Conservation (phyloP, 1,284 basidiomycete species). For the Ustilago bromivora region DNA sequence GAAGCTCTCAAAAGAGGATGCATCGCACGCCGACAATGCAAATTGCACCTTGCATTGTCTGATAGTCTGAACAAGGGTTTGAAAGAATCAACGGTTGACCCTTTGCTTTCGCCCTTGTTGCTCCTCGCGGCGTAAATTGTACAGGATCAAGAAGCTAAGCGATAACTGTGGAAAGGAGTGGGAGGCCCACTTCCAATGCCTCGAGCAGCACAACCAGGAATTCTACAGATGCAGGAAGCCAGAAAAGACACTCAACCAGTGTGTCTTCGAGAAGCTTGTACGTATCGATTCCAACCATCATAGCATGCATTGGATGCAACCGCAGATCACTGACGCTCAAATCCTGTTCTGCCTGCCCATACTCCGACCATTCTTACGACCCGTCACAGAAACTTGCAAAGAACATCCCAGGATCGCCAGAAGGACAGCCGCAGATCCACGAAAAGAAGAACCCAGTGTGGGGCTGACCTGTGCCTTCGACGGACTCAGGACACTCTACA, state of each 20-base stretch:
- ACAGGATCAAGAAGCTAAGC: constrained; percentile 89
- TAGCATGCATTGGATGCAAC: background rate
- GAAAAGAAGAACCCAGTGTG: constrained; percentile 87
- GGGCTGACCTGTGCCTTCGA: constrained; percentile 20
- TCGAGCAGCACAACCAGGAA: constrained; percentile 97
- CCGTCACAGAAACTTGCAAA: constrained; percentile 85
- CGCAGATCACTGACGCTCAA: background rate
- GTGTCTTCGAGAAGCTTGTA: constrained; percentile 92
- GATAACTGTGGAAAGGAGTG: constrained; percentile 91
- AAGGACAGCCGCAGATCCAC: constrained; percentile 86
- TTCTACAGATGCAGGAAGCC: constrained; percentile 90
- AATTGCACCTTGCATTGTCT: too few relatives aligned
- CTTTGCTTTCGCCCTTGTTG: background rate
- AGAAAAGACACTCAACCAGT: constrained; percentile 89
- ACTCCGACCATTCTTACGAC: constrained; percentile 1
- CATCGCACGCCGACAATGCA: too few relatives aligned
- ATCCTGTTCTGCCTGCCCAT: background rate
- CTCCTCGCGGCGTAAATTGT: background rate
- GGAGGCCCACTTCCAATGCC: constrained; percentile 92
- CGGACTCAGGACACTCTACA: background rate
- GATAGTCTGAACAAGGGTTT: background rate
- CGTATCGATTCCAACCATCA: constrained; percentile 20
- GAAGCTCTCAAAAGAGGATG: background rate
- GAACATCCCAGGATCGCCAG: constrained; percentile 89
- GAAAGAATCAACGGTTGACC: background rate